Percentiles rank a stretch among this genome's conserved stretches.
These are phyloP conservation scores for Seminavis robusta DNA, from an alignment of 108 stramenopile genomes.

Conservation along the genomic window DNA sequence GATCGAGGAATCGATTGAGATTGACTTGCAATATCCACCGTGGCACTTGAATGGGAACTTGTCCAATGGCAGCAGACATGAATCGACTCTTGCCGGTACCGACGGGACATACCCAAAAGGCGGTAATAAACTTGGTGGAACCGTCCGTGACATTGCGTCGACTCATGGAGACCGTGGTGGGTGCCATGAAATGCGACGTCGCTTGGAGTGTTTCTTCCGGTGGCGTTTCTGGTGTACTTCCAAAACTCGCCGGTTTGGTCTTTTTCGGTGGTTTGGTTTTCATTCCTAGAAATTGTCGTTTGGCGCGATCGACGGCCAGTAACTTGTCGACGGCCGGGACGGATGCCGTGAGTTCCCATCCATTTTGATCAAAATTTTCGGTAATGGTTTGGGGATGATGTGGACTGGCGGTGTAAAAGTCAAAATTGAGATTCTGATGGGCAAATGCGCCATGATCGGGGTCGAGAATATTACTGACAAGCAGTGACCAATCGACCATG, in stretches of 20 bases:
- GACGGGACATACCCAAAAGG: conserved; percentile 59
- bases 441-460: conserved; percentile 77
- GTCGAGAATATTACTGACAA: conserved; percentile 67
- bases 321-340: conserved; percentile 50
- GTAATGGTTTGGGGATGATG: conserved; percentile 24
- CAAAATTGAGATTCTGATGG: conserved; percentile 48
- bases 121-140: conserved; percentile 37
- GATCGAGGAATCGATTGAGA: conserved; percentile 65
- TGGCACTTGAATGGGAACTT: conserved; percentile 27
- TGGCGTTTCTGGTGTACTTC: too few relatives aligned
- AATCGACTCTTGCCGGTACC: conserved; percentile 58
- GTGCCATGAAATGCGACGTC: conserved; percentile 30
- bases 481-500: conserved; percentile 58
- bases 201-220: conserved; percentile 14
- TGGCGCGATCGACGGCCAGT: conserved; percentile 24
- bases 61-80: conserved; percentile 41
- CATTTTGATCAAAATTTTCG: conserved; percentile 32
- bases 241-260: conserved; percentile 9
- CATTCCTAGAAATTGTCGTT: conserved; percentile 8
- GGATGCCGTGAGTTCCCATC: conserved; percentile 30
- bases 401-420: conserved; percentile 51
- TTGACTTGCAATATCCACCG: conserved; percentile 46
- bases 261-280: conserved; percentile 1
- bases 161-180: conserved; percentile 27
- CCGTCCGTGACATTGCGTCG: conserved; percentile 32